Evolutionary conservation across 805 yeast species (phyloP).

Genomic region (Candida dajiaensis): DNA sequence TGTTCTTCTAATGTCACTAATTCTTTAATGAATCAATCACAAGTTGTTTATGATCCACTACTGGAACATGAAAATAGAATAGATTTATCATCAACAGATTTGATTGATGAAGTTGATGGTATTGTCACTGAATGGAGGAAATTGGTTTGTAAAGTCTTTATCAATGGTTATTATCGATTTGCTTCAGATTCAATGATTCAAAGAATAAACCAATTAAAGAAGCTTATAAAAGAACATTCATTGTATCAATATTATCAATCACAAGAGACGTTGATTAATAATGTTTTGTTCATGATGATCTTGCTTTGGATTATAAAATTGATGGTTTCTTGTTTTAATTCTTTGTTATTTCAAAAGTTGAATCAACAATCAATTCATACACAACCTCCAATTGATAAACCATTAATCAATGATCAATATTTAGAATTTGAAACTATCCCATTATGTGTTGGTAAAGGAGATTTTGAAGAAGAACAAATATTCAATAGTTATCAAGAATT

Average conservation of each 20-base stretch:
- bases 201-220: background rate
- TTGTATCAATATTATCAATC: background rate
- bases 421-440: background rate
- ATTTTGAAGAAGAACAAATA: constrained; percentile 6
- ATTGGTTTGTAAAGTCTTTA: background rate
- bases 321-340: background rate
- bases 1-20: background rate
- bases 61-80: background rate
- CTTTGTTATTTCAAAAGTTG: background rate
- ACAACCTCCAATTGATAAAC: too few species aligned
- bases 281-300: background rate
- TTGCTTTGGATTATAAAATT: background rate
- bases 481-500: constrained; percentile 2
- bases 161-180: background rate
- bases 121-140: background rate
- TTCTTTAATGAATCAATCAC: background rate
- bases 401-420: too few species aligned
- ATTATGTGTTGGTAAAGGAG: constrained; percentile 3
- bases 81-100: background rate
- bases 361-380: too few species aligned
- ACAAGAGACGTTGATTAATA: background rate
- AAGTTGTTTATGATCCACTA: background rate
- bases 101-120: background rate
- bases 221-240: background rate
- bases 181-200: background rate